These are phyloP conservation scores for Dendrobium officinale DNA, from an alignment of 106 monocot species.

Conservation along the genomic window DNA sequence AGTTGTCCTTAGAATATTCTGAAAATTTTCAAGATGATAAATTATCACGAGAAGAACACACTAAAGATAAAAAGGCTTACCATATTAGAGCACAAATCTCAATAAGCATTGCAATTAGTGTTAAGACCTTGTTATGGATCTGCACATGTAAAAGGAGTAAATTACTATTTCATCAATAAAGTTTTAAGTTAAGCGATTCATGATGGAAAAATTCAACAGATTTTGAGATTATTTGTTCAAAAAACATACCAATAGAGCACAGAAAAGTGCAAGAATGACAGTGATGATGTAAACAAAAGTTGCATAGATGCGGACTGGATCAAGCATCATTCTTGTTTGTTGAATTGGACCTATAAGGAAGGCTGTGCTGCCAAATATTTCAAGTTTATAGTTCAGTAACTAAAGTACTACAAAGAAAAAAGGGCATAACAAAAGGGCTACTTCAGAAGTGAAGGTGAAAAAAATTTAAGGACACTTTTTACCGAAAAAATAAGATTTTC, in stretches of 20 bases:
- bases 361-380: conserved; percentile 74
- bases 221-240: neutral
- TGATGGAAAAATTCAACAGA: neutral
- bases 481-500: neutral
- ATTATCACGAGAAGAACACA: neutral
- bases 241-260: conserved; percentile 66
- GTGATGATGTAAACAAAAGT: conserved; percentile 61
- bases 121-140: conserved; percentile 87
- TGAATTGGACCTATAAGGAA: conserved; percentile 67
- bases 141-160: conserved; percentile 17
- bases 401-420: neutral
- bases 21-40: neutral
- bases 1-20: neutral
- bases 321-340: conserved; percentile 92
- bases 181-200: neutral
- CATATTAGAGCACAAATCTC: conserved; percentile 87
- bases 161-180: neutral
- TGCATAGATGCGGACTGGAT: conserved; percentile 83
- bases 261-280: conserved; percentile 74
- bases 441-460: neutral
- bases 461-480: neutral
- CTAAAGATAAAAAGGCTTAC: conserved; percentile 31
- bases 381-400: conserved; percentile 11
- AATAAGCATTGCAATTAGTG: conserved; percentile 67
- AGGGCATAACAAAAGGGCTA: neutral